Evolutionary conservation across 441 rosid species (phyloP), one percentile per base, ranked within the genome.

Genomic region (Populus hybrid): DNA sequence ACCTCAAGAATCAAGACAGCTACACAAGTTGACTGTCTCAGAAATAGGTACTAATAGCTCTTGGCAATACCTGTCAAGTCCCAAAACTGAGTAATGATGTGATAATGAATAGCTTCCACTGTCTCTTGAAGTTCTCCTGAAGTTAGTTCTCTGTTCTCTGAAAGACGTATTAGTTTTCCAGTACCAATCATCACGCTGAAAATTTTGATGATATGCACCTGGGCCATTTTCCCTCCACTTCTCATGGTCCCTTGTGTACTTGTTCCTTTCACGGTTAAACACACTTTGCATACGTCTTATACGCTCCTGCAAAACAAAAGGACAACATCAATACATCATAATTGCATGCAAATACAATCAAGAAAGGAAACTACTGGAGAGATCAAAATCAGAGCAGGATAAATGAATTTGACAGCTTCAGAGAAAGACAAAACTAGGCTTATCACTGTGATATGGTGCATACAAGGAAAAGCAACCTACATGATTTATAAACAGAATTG

Each of bases 161-260:
- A 74, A 88, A 19, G 97, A 87, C 61, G 92, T 53, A 46, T 95
- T 91, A 9, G 92, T 79, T 75, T 96, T 94, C 98, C 97, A 94
- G 83, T 96, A 92, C 98, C 99, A 94, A 88, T 96, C 98, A 79
- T 96, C 93, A 57, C 94, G 90, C 88, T 95, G 99, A 82, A 85
- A 92, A 71, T 92, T 91, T 74, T 95, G 97, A 86, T 89, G 89
- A 87, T 91, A 87, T 21, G 89, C 87, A 82, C 86, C 87, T n/a
- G 86, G 72, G 67, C 84, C 93, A 85, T 81, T 85, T 82, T 91
- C 93, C 85, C 75, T 89, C 99, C 98, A 95, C 81, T 89, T 89
- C 83, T 92, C 98, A 23, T 86, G 92, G 73, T 92, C 85, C 63
- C 89, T 89, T 77, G 80, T 88, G 75, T 86, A 82, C 76, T 95